A percentile compares a stretch with the other conserved stretches of the same genome.
Conservation (phyloP, 2,329 filamentous ascomycete genomes). For the Arthrobotrys sphaeroides region DNA sequence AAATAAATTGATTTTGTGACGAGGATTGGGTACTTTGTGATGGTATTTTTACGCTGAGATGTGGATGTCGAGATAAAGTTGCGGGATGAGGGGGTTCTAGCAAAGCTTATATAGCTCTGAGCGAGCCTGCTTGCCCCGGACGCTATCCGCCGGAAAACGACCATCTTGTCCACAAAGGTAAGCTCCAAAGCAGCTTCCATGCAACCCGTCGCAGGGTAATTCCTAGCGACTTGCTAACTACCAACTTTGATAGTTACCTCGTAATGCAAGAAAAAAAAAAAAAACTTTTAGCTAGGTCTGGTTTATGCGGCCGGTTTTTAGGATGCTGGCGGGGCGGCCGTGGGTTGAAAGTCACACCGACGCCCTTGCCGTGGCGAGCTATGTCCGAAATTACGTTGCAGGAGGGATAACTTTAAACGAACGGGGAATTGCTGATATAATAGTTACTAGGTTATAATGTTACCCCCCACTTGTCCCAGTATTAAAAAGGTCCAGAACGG, state of each 20-base stretch:
- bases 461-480: not conserved
- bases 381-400: constrained; percentile 17
- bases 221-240: not conserved
- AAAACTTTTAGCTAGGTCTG: not conserved
- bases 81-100: not conserved
- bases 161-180: constrained; percentile 10
- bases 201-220: constrained; percentile 1
- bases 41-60: not conserved
- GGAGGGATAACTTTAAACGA: constrained; percentile 6
- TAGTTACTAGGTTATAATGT: not conserved
- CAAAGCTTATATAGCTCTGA: constrained; percentile 36
- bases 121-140: not conserved
- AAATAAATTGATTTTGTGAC: not conserved
- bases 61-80: constrained; percentile 17
- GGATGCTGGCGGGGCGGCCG: constrained; percentile 8
- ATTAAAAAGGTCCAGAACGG: constrained; percentile 7
- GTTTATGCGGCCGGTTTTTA: constrained; percentile 37
- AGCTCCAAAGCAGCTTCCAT: not conserved
- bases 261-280: constrained; percentile 2
- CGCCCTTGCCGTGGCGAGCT: constrained; percentile 2
- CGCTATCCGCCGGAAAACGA: not conserved
- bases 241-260: not conserved
- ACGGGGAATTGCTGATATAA: constrained; percentile 14
- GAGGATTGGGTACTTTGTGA: not conserved
- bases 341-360: constrained; percentile 29